These are phyloP conservation scores for Osmozyma mogii DNA, from an alignment of 805 yeast species.

Conservation along the genomic window DNA sequence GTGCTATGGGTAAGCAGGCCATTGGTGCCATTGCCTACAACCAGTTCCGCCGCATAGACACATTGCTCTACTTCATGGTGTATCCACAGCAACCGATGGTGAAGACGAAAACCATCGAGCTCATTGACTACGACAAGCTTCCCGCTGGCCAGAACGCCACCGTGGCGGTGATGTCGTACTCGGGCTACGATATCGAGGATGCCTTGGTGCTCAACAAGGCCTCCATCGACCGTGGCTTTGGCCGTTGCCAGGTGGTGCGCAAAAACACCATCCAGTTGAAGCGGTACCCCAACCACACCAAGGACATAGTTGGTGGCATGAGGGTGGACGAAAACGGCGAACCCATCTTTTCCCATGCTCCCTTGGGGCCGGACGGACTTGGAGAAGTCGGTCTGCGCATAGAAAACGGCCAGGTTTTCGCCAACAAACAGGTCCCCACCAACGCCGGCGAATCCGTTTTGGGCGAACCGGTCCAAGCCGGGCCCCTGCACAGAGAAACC, in stretches of 20 bases:
- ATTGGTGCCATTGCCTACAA: slow-evolving; percentile 98
- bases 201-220: slow-evolving; percentile 92
- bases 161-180: slow-evolving; percentile 98
- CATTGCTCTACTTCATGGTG: slow-evolving; percentile 89
- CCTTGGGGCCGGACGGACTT: slow-evolving; percentile 89
- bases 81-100: slow-evolving; percentile 99
- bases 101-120: slow-evolving; percentile 91
- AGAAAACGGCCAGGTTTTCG: slow-evolving; percentile 88
- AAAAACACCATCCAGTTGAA: slow-evolving; percentile 86
- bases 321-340: slow-evolving; percentile 73
- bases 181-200: slow-evolving; percentile 99
- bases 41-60: slow-evolving; percentile 92
- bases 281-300: slow-evolving; percentile 88
- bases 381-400: slow-evolving; percentile 93
- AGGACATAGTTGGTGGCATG: slow-evolving; percentile 88
- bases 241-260: slow-evolving; percentile 92
- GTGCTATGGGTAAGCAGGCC: slow-evolving; percentile 99
- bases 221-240: slow-evolving; percentile 92
- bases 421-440: slow-evolving; percentile 88
- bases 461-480: slow-evolving; percentile 29
- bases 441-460: slow-evolving; percentile 66
- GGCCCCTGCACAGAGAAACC: slow-evolving; percentile 72
- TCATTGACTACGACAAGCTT: slow-evolving; percentile 88
- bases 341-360: slow-evolving; percentile 79
- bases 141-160: slow-evolving; percentile 99